Conservation (phyloP, 352 stramenopile genomes). For the Phytopythium chamaehyphon region DNA sequence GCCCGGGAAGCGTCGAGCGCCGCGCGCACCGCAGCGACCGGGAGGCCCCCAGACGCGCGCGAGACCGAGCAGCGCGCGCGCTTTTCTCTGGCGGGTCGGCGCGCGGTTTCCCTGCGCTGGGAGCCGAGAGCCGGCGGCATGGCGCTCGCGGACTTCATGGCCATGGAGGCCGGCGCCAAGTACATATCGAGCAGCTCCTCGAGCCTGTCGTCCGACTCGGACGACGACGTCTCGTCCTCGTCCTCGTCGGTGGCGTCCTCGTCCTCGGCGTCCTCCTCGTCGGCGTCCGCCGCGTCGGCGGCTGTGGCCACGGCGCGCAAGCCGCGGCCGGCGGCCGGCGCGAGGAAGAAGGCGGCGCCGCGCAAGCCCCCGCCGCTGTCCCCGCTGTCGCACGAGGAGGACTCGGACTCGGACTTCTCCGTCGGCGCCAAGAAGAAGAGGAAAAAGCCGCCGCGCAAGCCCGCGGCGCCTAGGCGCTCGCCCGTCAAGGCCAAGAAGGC, state of each 20-base stretch:
- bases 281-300: constrained; percentile 9
- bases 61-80: neutral
- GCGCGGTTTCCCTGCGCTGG: neutral
- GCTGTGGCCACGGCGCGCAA: constrained; percentile 16
- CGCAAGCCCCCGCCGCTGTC: neutral
- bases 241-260: constrained; percentile 28
- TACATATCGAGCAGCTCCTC: constrained; percentile 81
- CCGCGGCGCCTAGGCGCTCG: constrained; percentile 13
- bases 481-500: constrained; percentile 19
- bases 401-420: constrained; percentile 26
- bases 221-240: constrained; percentile 42
- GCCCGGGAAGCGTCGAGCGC: constrained; percentile 2
- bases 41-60: neutral
- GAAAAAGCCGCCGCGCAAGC: constrained; percentile 17
- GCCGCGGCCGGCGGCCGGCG: constrained; percentile 2
- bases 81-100: neutral
- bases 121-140: constrained; percentile 17
- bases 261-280: constrained; percentile 26
- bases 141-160: constrained; percentile 72
- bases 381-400: constrained; percentile 2
- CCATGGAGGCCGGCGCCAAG: constrained; percentile 66
- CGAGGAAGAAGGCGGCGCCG: constrained; percentile 4
- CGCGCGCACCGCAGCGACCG: constrained; percentile 2
- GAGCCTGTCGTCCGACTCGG: constrained; percentile 70
- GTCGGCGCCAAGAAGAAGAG: constrained; percentile 17